Conservation (phyloP, 768 basidiomycete species). For the Omphalotus guepiniiformis region DNA sequence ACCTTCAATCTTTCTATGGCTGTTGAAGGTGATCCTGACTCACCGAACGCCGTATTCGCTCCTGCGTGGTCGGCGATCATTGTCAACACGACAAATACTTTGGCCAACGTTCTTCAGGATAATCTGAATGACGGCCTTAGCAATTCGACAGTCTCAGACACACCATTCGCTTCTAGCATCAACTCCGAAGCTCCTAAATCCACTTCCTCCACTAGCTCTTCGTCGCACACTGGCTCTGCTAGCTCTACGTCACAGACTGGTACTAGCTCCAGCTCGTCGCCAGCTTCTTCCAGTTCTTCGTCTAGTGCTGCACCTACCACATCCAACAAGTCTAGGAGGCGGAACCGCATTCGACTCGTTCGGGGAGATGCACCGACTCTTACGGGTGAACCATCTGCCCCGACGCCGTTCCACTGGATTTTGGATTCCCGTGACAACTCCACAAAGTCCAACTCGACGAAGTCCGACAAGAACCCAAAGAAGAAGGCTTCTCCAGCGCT, state of each 20-base stretch:
- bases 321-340: background rate
- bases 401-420: constrained; percentile 1
- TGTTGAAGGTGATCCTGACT: background rate
- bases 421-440: background rate
- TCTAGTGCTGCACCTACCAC: background rate
- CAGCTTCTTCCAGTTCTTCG: background rate
- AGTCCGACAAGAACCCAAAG: background rate
- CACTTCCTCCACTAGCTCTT: background rate
- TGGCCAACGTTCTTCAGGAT: background rate
- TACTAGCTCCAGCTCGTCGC: background rate
- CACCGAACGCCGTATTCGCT: background rate
- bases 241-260: background rate
- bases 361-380: no score
- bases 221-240: background rate
- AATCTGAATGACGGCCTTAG: constrained; percentile 2
- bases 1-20: background rate
- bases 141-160: background rate
- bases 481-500: background rate
- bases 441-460: background rate
- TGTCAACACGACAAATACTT: background rate
- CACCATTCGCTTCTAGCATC: constrained; percentile 1
- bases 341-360: background rate
- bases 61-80: background rate
- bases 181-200: constrained; percentile 1
- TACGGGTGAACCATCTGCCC: constrained; percentile 3